Percentiles rank a stretch among this genome's conserved stretches.
phyloP scores from a whole-genome alignment of 208 protist species.

The Wallacemonas sp. region DNA sequence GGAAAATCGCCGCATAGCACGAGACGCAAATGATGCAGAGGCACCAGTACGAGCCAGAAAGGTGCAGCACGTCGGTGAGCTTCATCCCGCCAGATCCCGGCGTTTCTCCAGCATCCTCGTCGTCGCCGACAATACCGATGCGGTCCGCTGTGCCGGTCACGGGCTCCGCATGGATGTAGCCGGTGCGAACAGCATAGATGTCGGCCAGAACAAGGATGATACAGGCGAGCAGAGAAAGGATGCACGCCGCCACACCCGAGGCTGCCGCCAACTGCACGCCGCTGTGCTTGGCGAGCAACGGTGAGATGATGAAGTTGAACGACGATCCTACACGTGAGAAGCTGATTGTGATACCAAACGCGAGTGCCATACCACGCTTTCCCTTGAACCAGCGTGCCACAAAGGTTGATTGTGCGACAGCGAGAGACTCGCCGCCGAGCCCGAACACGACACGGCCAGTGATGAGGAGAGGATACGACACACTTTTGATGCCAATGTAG shows the following conservation, averaged over 20 bases:
- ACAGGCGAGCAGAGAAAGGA: conserved; percentile 67
- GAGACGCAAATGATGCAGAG: conserved; percentile 83
- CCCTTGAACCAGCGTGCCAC: conserved; percentile 92
- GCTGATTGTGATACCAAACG: conserved; percentile 92
- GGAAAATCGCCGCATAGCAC: conserved; percentile 85
- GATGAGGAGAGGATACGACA: conserved; percentile 72
- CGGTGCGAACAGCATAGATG: conserved; percentile 66
- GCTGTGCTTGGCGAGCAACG: conserved; percentile 56
- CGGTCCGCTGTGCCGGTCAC: conserved; percentile 19
- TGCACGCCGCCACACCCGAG: conserved; percentile 61
- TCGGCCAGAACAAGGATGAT: conserved; percentile 59
- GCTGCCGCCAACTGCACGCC: conserved; percentile 67
- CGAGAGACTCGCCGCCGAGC: conserved; percentile 89
- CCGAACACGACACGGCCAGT: conserved; percentile 86
- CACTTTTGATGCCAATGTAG: conserved; percentile 62
- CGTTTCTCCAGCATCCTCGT: conserved; percentile 9
- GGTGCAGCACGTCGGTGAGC: conserved; percentile 45
- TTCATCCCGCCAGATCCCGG: conserved; percentile 27
- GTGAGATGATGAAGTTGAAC: conserved; percentile 92
- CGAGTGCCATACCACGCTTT: conserved; percentile 83
- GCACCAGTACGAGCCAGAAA: conserved; percentile 80
- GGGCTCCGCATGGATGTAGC: conserved; percentile 68
- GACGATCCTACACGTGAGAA: conserved; percentile 89
- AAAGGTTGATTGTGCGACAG: conserved; percentile 89
- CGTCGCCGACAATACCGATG: background rate